These are phyloP conservation scores for Lactifluus echinatus DNA, from an alignment of 768 basidiomycete species.

Conservation along the genomic window DNA sequence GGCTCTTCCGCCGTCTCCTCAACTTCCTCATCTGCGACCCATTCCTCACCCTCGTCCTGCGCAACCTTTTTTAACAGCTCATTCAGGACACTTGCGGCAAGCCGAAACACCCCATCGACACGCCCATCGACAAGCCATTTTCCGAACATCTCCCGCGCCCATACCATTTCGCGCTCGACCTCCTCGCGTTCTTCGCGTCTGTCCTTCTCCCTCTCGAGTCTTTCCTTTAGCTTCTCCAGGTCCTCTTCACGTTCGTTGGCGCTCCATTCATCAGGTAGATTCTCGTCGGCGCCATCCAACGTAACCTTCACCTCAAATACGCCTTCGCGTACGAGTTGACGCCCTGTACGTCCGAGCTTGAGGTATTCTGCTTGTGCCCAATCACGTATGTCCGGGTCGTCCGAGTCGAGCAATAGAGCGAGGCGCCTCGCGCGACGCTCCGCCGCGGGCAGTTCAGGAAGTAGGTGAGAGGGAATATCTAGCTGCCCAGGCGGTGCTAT, in stretches of 20 bases:
- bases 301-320: slow-evolving; percentile 16
- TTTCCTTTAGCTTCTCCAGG: slow-evolving; percentile 14
- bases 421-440: slow-evolving; percentile 18
- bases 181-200: slow-evolving; percentile 14
- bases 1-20: background rate
- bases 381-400: slow-evolving; percentile 17
- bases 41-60: slow-evolving; percentile 18
- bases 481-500: background rate
- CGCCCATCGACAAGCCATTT: slow-evolving; percentile 16
- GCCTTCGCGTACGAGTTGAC: slow-evolving; percentile 19
- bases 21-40: slow-evolving; percentile 9
- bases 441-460: slow-evolving; percentile 5
- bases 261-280: slow-evolving; percentile 7
- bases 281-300: slow-evolving; percentile 8
- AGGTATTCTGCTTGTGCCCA: slow-evolving; percentile 22
- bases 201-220: slow-evolving; percentile 14
- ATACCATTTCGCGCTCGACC: slow-evolving; percentile 17
- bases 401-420: slow-evolving; percentile 18
- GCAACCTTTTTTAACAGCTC: slow-evolving; percentile 15
- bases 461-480: slow-evolving; percentile 13
- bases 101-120: slow-evolving; percentile 18
- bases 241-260: slow-evolving; percentile 16
- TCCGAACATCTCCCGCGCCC: slow-evolving; percentile 19
- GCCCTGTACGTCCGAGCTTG: slow-evolving; percentile 12
- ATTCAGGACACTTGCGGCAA: slow-evolving; percentile 13